A percentile compares a stretch with the other conserved stretches of the same genome.
Evolutionary conservation across 225 moss, liverwort and hornwort species (phyloP).

Genomic region (Pleurozium schreberi): DNA sequence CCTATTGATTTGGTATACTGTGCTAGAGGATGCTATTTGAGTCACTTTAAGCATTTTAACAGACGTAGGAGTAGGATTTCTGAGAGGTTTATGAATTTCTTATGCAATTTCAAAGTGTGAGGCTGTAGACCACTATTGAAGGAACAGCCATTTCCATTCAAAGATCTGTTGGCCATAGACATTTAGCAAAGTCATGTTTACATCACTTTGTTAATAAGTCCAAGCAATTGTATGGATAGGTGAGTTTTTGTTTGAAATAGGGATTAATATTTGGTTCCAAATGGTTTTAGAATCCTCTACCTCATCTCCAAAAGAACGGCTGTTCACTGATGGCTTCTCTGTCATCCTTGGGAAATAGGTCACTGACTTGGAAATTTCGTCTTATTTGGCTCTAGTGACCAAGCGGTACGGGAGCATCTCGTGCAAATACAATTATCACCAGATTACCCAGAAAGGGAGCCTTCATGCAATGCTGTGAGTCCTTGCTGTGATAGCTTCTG

Average conservation of each 20-base stretch:
- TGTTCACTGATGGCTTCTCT: not conserved
- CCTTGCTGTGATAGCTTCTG: not conserved
- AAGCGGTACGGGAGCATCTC: constrained; percentile 53
- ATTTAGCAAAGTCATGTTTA: not conserved
- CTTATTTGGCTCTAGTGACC: constrained; percentile 32
- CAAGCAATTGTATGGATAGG: not conserved
- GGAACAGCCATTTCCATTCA: not conserved
- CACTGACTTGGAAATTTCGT: not conserved
- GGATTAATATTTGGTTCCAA: not conserved
- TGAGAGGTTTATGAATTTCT: not conserved
- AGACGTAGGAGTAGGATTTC: not conserved
- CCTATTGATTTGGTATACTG: not conserved
- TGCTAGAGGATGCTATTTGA: not conserved
- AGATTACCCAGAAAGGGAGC: constrained; percentile 56
- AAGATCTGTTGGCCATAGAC: not conserved
- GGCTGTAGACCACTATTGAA: not conserved
- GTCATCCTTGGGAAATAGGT: not conserved
- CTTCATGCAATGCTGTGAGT: constrained; percentile 68
- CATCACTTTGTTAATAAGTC: not conserved
- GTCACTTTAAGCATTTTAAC: not conserved
- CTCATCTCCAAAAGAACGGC: not conserved
- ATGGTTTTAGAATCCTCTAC: not conserved
- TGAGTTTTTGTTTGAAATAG: not conserved
- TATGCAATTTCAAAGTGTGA: not conserved
- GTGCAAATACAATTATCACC: constrained; percentile 49